These are phyloP conservation scores for Angomonas desouzai DNA, from an alignment of 208 protist species.

Conservation along the genomic window DNA sequence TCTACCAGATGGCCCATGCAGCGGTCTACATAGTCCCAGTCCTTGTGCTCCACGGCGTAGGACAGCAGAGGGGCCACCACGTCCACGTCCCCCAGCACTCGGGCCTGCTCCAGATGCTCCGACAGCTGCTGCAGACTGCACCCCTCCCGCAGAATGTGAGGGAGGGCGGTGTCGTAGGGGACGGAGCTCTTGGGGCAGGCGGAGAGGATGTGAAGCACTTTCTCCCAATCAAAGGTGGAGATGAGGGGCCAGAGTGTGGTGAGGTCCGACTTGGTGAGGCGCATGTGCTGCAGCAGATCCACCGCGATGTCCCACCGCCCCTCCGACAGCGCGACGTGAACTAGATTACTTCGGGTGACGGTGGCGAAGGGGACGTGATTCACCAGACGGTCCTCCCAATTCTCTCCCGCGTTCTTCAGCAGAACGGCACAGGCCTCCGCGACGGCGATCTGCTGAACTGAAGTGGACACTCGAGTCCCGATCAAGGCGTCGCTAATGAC, in stretches of 20 bases:
- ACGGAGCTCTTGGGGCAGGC: conserved; percentile 82
- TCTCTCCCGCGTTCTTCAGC: conserved; percentile 53
- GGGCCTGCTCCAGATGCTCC: conserved; percentile 82
- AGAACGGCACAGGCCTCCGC: conserved; percentile 87
- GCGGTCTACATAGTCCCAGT: conserved; percentile 80
- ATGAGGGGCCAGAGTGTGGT: conserved; percentile 78
- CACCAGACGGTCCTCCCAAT: conserved; percentile 72
- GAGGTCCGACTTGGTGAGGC: conserved; percentile 55
- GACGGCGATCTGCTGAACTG: conserved; percentile 60
- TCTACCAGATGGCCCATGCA: conserved; percentile 81
- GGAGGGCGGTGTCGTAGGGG: conserved; percentile 62
- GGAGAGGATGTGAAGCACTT: conserved; percentile 79
- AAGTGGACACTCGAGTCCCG: conserved; percentile 39
- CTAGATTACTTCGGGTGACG: conserved; percentile 77
- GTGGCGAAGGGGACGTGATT: conserved; percentile 77
- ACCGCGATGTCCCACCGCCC: conserved; percentile 74
- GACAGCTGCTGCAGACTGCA: conserved; percentile 77
- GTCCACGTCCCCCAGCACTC: conserved; percentile 80
- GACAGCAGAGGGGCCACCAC: conserved; percentile 78
- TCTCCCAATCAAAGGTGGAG: conserved; percentile 62
- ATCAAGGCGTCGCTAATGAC: conserved; percentile 68
- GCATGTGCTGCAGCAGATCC: conserved; percentile 72
- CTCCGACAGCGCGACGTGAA: conserved; percentile 58
- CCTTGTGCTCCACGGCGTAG: conserved; percentile 58
- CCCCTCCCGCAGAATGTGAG: conserved; percentile 68